Evolutionary conservation across 2,329 filamentous ascomycete genomes (phyloP), one percentile per base, ranked within the genome.

Genomic region (Fusarium liriodendri): DNA sequence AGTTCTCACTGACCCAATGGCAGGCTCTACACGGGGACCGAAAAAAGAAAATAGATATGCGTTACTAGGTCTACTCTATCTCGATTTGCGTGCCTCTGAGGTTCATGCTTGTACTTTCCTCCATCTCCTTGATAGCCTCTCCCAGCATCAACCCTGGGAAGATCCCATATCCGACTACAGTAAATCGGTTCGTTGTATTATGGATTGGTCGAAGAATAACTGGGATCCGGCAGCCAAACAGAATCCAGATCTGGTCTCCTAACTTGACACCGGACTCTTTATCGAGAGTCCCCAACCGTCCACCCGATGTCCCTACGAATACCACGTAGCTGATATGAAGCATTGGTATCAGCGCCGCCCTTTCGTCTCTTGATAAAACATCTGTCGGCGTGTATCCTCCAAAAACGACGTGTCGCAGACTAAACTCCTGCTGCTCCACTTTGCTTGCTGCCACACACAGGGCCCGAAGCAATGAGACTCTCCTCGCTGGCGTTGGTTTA

Each of bases 191-290:
- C n/a, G 14, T 22, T 16, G 18, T 47, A 3, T 29, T 32, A 20
- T 35, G 11, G 9, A 42, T 27, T 18, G 47, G 58, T 5, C 64
- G 58, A 9, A 66, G 35, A 47, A 66, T 16, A 5, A 62, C 29
- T 2, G 64, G 64, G 25, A 66, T 27, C 20, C 13, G 33, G 4
- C 58, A 66, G 10, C 64, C 64, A 57, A 66, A 62, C 16, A 66
- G 5, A 29, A 66, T 32, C 64, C 64, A 66, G 14, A 66, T 25
- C 58, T 66, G 45, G 13, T 66, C 58, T 18, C 58, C 37, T 20
- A 32, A 6, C 11, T 18, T 52, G 40, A 40, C 42, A 13, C 16
- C 29, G 2, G 13, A 37, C 11, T 14, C n/a, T 3, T 20, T 14
- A 29, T 33, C 9, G 20, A 62, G 22, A 8, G 45, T 62, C 11